These are phyloP conservation scores for Phytophthora ohioensis DNA, from an alignment of 352 stramenopile species.

Conservation along the genomic window DNA sequence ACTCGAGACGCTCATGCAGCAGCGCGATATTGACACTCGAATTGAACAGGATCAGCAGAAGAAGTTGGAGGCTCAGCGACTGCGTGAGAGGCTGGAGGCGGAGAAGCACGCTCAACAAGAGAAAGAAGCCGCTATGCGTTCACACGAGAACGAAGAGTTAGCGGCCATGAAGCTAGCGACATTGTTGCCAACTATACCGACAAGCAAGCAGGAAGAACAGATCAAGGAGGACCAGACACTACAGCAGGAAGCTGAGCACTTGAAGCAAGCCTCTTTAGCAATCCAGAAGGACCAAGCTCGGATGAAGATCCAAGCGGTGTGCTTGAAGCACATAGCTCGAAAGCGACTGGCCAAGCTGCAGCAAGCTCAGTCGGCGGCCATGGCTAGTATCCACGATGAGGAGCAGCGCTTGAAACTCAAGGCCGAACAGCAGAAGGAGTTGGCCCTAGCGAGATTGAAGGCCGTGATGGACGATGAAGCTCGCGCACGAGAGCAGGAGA, in stretches of 20 bases:
- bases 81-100: slow-evolving; percentile 54
- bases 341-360: slow-evolving; percentile 58
- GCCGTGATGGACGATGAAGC: slow-evolving; percentile 79
- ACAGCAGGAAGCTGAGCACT: slow-evolving; percentile 53
- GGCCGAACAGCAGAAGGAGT: slow-evolving; percentile 72
- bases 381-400: slow-evolving; percentile 65
- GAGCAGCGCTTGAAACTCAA: slow-evolving; percentile 66
- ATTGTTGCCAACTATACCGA: slow-evolving; percentile 46
- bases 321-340: slow-evolving; percentile 57
- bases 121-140: slow-evolving; percentile 54
- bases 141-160: slow-evolving; percentile 73
- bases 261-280: slow-evolving; percentile 48
- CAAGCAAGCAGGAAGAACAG: slow-evolving; percentile 42
- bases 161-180: slow-evolving; percentile 59
- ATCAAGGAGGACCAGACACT: slow-evolving; percentile 44
- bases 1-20: slow-evolving; percentile 68
- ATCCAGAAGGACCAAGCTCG: slow-evolving; percentile 63
- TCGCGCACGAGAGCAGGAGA: slow-evolving; percentile 68
- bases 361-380: slow-evolving; percentile 51
- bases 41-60: slow-evolving; percentile 45
- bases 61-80: slow-evolving; percentile 45
- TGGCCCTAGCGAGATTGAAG: slow-evolving; percentile 70
- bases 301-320: slow-evolving; percentile 73
- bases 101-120: slow-evolving; percentile 54
- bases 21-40: slow-evolving; percentile 53